Percentiles rank a stretch among this genome's conserved stretches.
phyloP scores from a whole-genome alignment of 2,329 filamentous ascomycete genomes.

The Trichoderma endophyticum region DNA sequence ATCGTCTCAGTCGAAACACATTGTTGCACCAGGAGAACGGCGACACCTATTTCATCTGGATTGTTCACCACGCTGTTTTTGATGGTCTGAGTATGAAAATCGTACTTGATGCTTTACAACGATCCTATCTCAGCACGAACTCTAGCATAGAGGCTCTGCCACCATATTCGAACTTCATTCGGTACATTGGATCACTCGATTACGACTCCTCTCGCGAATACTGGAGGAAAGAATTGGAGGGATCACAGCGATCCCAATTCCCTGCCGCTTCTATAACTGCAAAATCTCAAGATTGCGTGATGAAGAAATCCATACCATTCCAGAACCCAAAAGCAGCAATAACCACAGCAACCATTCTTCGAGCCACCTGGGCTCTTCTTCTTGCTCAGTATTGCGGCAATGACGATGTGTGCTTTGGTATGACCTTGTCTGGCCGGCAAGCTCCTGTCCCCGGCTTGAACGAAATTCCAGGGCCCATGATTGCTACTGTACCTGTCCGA shows the following conservation, averaged over 20 bases:
- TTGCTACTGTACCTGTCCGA: constrained; percentile 15
- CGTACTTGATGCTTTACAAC: neutral
- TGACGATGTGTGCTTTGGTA: constrained; percentile 17
- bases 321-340: neutral
- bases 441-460: constrained; percentile 6
- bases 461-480: constrained; percentile 1
- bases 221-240: constrained; percentile 20
- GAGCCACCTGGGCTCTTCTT: constrained; percentile 17
- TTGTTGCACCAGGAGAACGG: neutral
- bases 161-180: neutral
- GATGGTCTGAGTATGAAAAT: constrained; percentile 13
- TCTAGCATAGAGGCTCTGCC: neutral
- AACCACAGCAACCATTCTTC: constrained; percentile 10
- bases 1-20: neutral
- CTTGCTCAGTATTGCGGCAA: constrained; percentile 9
- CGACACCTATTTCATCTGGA: constrained; percentile 7
- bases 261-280: constrained; percentile 1
- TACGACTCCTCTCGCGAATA: neutral
- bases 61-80: constrained; percentile 10
- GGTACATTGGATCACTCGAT: neutral
- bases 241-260: constrained; percentile 10
- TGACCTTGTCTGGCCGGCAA: constrained; percentile 14
- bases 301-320: constrained; percentile 2
- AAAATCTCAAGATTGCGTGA: neutral
- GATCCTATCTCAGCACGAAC: neutral